Evolutionary conservation across 148 eudicot genomes (phyloP).

Genomic region (Drosera capensis): DNA sequence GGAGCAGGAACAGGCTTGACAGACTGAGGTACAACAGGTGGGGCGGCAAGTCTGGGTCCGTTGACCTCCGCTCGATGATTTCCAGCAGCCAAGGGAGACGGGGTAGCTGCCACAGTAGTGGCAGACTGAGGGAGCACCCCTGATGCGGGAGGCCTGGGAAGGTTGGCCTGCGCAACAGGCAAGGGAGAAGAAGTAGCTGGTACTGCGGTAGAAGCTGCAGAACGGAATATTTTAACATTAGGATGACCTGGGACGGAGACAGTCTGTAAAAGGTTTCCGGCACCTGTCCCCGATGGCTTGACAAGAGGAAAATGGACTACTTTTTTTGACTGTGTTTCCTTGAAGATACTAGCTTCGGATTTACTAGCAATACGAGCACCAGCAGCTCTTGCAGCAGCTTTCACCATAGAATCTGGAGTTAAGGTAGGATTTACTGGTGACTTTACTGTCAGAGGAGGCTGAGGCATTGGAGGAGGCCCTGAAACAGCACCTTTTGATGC

Average conservation of each 20-base stretch:
- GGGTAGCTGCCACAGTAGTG: slow-evolving; percentile 6
- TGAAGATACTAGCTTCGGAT: slow-evolving; percentile 41
- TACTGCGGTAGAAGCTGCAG: slow-evolving; percentile 26
- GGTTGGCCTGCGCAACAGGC: slow-evolving; percentile 19
- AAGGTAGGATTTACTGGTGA: slow-evolving; percentile 23
- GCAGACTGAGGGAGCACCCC: slow-evolving; percentile 8
- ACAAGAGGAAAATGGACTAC: slow-evolving; percentile 29
- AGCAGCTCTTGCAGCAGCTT: slow-evolving; percentile 81
- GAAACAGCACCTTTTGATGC: background rate
- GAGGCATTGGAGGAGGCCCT: slow-evolving; percentile 11
- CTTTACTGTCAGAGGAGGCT: slow-evolving; percentile 18
- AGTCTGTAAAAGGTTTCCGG: slow-evolving; percentile 20
- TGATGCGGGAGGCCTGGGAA: slow-evolving; percentile 18
- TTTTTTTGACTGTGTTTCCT: slow-evolving; percentile 57
- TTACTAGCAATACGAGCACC: slow-evolving; percentile 79
- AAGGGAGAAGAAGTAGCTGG: slow-evolving; percentile 16
- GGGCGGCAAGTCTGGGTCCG: slow-evolving; percentile 15
- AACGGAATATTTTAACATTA: slow-evolving; percentile 49
- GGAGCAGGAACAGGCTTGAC: slow-evolving; percentile 5
- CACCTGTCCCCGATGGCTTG: slow-evolving; percentile 22
- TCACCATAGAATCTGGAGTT: slow-evolving; percentile 40
- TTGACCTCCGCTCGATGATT: slow-evolving; percentile 24
- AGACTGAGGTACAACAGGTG: slow-evolving; percentile 12
- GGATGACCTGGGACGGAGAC: slow-evolving; percentile 8
- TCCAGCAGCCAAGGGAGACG: slow-evolving; percentile 17